Percentiles rank a stretch among this genome's conserved stretches.
Conservation (phyloP, 768 basidiomycete genomes). For the Pulveroboletus sp. region DNA sequence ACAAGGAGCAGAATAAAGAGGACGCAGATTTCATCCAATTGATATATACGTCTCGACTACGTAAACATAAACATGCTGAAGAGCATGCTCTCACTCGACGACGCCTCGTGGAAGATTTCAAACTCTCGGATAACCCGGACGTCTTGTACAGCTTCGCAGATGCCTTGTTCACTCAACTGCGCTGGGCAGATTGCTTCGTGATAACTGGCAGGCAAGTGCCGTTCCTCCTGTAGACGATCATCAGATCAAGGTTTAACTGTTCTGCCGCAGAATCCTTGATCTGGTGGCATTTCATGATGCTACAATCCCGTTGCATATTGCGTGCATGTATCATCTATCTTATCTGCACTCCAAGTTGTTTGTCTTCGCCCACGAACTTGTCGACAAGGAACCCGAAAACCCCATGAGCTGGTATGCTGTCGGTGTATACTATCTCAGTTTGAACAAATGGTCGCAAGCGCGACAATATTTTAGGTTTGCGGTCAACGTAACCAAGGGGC, state of each 20-base stretch:
- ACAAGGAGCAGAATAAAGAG: conserved; percentile 76
- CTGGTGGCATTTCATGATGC: conserved; percentile 82
- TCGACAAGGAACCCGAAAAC: conserved; percentile 89
- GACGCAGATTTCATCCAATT: conserved; percentile 90
- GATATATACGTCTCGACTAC: conserved; percentile 87
- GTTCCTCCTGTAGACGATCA: not conserved
- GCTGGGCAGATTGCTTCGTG: conserved; percentile 91
- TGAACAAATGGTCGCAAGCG: conserved; percentile 85
- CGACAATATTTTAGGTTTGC: conserved; percentile 89
- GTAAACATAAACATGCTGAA: conserved; percentile 81
- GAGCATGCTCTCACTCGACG: conserved; percentile 81
- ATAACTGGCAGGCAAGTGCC: conserved; percentile 76
- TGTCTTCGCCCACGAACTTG: conserved; percentile 93
- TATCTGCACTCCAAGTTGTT: conserved; percentile 92
- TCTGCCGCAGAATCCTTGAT: conserved; percentile 64
- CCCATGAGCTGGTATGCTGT: conserved; percentile 98
- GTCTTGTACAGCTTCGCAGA: conserved; percentile 89
- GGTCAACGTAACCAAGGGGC: not conserved
- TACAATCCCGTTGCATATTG: conserved; percentile 91
- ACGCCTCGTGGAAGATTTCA: conserved; percentile 78
- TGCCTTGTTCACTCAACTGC: conserved; percentile 79
- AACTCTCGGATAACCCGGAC: conserved; percentile 87
- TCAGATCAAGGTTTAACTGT: not conserved
- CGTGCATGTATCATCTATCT: conserved; percentile 95
- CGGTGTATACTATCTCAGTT: conserved; percentile 91